Conservation (phyloP, 768 basidiomycete genomes). For the Pulveroboletus frians region DNA sequence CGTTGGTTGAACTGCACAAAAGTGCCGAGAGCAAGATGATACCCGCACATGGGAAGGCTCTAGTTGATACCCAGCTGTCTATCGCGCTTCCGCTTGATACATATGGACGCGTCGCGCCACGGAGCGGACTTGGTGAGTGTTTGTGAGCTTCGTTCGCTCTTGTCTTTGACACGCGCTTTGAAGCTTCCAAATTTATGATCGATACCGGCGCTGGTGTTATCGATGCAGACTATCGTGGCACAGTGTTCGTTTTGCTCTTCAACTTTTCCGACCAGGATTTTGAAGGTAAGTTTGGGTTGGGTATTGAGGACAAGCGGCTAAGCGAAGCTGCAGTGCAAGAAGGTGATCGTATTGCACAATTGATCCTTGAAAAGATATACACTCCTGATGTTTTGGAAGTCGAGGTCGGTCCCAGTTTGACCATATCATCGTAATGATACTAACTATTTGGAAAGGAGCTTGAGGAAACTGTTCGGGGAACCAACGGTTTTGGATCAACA, state of each 20-base stretch:
- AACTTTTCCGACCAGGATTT: slow-evolving; percentile 91
- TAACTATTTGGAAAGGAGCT: slow-evolving; percentile 52
- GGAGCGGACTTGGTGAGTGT: slow-evolving; percentile 84
- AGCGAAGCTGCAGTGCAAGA: slow-evolving; percentile 57
- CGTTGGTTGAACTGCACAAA: slow-evolving; percentile 1
- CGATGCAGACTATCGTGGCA: slow-evolving; percentile 93
- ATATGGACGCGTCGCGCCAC: slow-evolving; percentile 94
- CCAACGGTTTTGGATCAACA: slow-evolving; percentile 90
- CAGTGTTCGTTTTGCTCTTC: slow-evolving; percentile 87
- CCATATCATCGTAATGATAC: background rate
- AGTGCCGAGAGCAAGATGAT: slow-evolving; percentile 84
- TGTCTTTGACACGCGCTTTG: background rate
- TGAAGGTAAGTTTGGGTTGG: slow-evolving; percentile 45
- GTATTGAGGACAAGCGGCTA: background rate
- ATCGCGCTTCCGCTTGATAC: slow-evolving; percentile 91
- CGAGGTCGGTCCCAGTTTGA: slow-evolving; percentile 41
- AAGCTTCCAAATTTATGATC: slow-evolving; percentile 96
- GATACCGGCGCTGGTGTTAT: slow-evolving; percentile 97
- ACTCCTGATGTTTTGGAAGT: slow-evolving; percentile 86
- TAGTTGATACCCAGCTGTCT: slow-evolving; percentile 87
- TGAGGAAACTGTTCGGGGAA: slow-evolving; percentile 79
- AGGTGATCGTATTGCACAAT: slow-evolving; percentile 94
- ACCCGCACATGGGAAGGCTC: slow-evolving; percentile 86
- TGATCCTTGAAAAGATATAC: slow-evolving; percentile 87
- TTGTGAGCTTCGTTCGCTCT: background rate